A percentile compares a stretch with the other conserved stretches of the same genome.
Evolutionary conservation across 2,329 filamentous ascomycete genomes (phyloP).

Genomic region (Diplocarpon rosae): DNA sequence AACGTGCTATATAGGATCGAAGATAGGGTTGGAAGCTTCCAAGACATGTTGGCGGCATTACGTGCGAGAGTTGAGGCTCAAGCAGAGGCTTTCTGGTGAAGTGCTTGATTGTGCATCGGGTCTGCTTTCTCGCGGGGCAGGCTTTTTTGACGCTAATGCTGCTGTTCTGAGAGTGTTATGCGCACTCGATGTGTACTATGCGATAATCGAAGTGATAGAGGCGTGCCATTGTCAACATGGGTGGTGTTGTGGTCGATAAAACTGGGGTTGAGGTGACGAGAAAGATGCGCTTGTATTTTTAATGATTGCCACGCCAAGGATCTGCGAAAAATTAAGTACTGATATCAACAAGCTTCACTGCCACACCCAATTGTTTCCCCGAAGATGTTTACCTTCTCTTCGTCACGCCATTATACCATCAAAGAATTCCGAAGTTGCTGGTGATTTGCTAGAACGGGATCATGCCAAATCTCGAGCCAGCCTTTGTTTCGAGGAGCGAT

Average conservation of each 20-base stretch:
- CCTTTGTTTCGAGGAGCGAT: too few species aligned
- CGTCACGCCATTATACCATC: too few species aligned
- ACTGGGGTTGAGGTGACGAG: neutral
- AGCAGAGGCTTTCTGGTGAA: neutral
- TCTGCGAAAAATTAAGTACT: neutral
- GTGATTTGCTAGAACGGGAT: too few species aligned
- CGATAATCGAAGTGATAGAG: neutral
- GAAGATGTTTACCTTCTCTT: too few species aligned
- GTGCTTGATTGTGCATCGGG: neutral
- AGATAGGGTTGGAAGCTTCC: constrained; percentile 37
- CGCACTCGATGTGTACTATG: neutral
- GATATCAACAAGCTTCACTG: too few species aligned
- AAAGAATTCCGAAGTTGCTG: too few species aligned
- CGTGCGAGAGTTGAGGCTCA: neutral
- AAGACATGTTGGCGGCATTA: constrained; percentile 16
- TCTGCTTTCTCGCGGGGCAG: neutral
- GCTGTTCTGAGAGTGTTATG: neutral
- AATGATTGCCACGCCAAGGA: too few species aligned
- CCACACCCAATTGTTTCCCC: too few species aligned
- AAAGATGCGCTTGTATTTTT: neutral
- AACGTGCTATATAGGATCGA: constrained; percentile 70
- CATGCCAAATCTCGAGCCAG: too few species aligned
- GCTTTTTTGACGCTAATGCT: neutral
- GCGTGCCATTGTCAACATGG: neutral
- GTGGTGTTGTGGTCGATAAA: neutral